A percentile compares a stretch with the other conserved stretches of the same genome.
Conservation (phyloP, 148 eudicot genomes). For the Vaccinium darrowii region DNA sequence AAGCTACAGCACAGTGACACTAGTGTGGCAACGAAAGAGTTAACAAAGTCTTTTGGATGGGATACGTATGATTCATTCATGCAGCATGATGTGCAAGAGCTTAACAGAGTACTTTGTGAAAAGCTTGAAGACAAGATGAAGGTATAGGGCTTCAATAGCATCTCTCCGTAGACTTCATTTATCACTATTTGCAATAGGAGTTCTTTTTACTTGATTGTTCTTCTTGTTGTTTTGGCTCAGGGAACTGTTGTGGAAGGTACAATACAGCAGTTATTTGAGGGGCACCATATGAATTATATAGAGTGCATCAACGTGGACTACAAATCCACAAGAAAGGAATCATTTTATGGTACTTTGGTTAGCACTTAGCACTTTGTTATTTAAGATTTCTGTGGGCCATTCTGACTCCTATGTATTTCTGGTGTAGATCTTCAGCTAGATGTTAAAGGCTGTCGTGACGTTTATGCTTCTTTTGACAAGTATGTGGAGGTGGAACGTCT, state of each 20-base stretch:
- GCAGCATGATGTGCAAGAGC: slow-evolving; percentile 99
- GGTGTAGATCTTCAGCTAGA: slow-evolving; percentile 89
- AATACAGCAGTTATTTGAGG: slow-evolving; percentile 90
- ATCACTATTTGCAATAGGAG: not conserved
- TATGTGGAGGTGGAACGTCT: slow-evolving; percentile 96
- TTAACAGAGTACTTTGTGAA: slow-evolving; percentile 87
- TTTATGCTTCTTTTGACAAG: slow-evolving; percentile 97
- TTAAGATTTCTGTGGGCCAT: not conserved
- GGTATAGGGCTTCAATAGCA: slow-evolving; percentile 35
- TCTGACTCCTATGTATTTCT: not conserved
- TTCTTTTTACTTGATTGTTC: not conserved
- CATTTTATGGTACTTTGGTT: slow-evolving; percentile 70
- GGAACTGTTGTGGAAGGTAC: slow-evolving; percentile 99
- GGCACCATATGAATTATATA: slow-evolving; percentile 95
- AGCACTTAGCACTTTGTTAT: not conserved
- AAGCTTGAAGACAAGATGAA: slow-evolving; percentile 99
- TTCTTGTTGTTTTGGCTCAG: slow-evolving; percentile 43
- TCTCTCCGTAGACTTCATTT: not conserved
- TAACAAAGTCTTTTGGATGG: slow-evolving; percentile 99
- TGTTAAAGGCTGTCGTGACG: slow-evolving; percentile 94
- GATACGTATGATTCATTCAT: slow-evolving; percentile 97
- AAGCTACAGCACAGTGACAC: slow-evolving; percentile 89
- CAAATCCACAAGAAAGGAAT: slow-evolving; percentile 93
- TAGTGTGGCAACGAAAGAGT: slow-evolving; percentile 92
- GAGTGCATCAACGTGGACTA: slow-evolving; percentile 96